Conservation (phyloP, 768 basidiomycete species). For the Rhodotorula toruloides region DNA sequence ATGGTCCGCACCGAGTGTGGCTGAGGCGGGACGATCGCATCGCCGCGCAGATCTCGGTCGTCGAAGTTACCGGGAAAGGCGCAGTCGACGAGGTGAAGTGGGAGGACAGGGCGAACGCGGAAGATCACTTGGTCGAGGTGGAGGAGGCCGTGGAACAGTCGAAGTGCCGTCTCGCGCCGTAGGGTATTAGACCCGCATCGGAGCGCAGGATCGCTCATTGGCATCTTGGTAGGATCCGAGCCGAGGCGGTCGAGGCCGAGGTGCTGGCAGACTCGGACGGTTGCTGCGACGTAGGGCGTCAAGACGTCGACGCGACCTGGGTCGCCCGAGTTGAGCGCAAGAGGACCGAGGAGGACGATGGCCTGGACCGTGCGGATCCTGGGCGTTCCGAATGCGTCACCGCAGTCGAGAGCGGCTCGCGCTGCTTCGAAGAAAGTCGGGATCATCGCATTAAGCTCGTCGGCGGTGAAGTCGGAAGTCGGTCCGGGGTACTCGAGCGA, state of each 20-base stretch:
- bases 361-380: slow-evolving; percentile 19
- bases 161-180: slow-evolving; percentile 20
- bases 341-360: slow-evolving; percentile 13
- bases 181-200: slow-evolving; percentile 3
- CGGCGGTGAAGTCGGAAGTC: slow-evolving; percentile 4
- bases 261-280: slow-evolving; percentile 16
- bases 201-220: slow-evolving; percentile 16
- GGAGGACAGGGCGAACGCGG: slow-evolving; percentile 20
- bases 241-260: slow-evolving; percentile 34
- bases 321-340: slow-evolving; percentile 27
- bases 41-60: slow-evolving; percentile 15
- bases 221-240: slow-evolving; percentile 22
- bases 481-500: slow-evolving; percentile 18
- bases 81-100: slow-evolving; percentile 20
- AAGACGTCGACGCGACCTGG: slow-evolving; percentile 13
- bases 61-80: slow-evolving; percentile 21
- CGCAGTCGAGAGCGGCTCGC: slow-evolving; percentile 24
- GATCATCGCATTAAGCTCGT: slow-evolving; percentile 2
- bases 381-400: slow-evolving; percentile 8
- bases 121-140: slow-evolving; percentile 30
- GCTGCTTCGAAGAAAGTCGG: slow-evolving; percentile 16
- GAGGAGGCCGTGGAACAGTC: slow-evolving; percentile 12
- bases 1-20: slow-evolving; percentile 7
- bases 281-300: slow-evolving; percentile 14
- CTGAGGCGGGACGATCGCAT: background rate